Base-by-base conservation (phyloP, 768 basidiomycete species). In the Mycena haematopus region DNA sequence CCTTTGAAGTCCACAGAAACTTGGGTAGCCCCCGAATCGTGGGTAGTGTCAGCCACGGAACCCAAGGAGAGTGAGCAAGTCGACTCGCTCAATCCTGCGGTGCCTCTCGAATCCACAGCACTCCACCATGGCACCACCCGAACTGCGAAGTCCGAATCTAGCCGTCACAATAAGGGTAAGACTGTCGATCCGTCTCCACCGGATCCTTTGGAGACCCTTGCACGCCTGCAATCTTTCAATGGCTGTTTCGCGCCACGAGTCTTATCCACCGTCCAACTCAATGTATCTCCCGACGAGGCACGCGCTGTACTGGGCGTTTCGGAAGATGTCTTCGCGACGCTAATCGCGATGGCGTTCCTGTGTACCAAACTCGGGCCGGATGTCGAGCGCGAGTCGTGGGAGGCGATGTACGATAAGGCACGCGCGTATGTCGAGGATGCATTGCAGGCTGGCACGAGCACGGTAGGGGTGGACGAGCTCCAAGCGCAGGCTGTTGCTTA, bases 381-480 rank as follows among this genome's bases (percentile, higher is more conserved):
- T 9, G 56, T 62, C 45, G 60, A 56, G 52, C 46, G 58, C 8
- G 67, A 62, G 33, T 49, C 52, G 0, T 68, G 67, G 63, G 67
- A 65, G 52, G 67, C 63, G n/a, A 57, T 65, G 24, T 62, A 59
- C 21, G 64, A 68, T 2, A 68, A 68, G 31, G 67, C 63, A 21
- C 51, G 52, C 5, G 57, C 42, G 3, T 68, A 54, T 50, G 56
- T 65, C 8, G 44, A 60, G 33, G 54, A 35, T 2, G 51, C 25
- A 21, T 38, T 66, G 52, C 25, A 14, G 19, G 15, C 14, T 15
- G 46, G 11, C 36, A 11, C n/a, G 15, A 44, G 11, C 10, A 29
- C 17, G 11, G 24, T 40, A 4, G 56, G 36, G 8, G 62, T 51
- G 40, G 54, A 57, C 21, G 42, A 46, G 21, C 51, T 63, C 15